These are phyloP conservation scores for Capsella rubella DNA, from an alignment of 441 rosid genomes.

Conservation along the genomic window DNA sequence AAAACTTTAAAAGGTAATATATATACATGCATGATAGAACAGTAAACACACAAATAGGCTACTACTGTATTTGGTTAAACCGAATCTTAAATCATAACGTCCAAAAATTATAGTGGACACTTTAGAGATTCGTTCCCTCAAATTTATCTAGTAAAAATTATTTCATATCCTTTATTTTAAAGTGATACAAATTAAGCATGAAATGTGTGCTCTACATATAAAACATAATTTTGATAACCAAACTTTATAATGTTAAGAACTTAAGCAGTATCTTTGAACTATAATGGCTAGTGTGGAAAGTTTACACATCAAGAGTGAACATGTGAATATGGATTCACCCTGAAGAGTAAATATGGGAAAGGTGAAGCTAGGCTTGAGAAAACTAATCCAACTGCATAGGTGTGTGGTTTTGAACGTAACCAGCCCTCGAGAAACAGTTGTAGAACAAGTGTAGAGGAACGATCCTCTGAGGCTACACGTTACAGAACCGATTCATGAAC, in stretches of 20 bases:
- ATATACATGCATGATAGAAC: not conserved
- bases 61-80: not conserved
- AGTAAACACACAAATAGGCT: not conserved
- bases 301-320: not conserved
- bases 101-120: slow-evolving; percentile 12
- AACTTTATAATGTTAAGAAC: not conserved
- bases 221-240: not conserved
- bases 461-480: not conserved
- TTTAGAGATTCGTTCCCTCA: slow-evolving; percentile 2
- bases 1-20: not conserved
- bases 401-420: not conserved
- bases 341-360: not conserved
- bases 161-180: not conserved
- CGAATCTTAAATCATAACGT: slow-evolving; percentile 1
- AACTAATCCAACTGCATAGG: not conserved
- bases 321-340: not conserved
- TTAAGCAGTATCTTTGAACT: not conserved
- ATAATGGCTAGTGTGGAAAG: not conserved
- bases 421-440: not conserved
- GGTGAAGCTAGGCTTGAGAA: not conserved
- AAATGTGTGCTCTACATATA: not conserved
- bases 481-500: not conserved
- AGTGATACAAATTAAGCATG: not conserved
- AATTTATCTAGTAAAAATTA: not conserved
- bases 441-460: not conserved